phyloP scores from a whole-genome alignment of 169 alveolate species.

The Miamiensis avidus region DNA sequence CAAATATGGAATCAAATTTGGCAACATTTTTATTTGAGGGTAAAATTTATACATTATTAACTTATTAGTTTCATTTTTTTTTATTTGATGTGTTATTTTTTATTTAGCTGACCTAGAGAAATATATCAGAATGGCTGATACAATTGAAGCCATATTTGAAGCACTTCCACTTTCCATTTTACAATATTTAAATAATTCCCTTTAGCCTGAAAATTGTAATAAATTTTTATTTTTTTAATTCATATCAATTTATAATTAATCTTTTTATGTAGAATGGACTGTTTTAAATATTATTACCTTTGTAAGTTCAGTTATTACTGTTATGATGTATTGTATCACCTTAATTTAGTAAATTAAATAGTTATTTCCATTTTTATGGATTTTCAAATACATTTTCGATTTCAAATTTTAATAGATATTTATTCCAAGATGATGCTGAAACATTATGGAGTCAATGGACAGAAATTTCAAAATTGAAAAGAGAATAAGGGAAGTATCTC shows the following conservation, averaged over 20 bases:
- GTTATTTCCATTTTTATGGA: neutral
- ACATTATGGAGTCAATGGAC: neutral
- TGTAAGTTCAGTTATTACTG: neutral
- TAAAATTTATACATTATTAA: too few relatives aligned
- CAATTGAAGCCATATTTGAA: conserved; percentile 15
- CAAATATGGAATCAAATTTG: conserved; percentile 22
- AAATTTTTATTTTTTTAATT: too few relatives aligned
- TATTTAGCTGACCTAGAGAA: neutral
- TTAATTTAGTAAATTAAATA: neutral
- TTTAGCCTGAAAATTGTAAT: neutral
- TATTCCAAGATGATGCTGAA: neutral
- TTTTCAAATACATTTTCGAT: too few relatives aligned
- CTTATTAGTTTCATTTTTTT: too few relatives aligned
- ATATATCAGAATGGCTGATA: conserved; percentile 18
- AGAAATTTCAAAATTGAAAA: neutral
- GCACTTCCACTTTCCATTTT: conserved; percentile 7
- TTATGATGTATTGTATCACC: neutral
- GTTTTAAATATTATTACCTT: neutral
- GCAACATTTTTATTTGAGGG: conserved; percentile 2
- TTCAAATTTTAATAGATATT: neutral
- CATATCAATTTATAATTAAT: neutral
- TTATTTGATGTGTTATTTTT: too few relatives aligned
- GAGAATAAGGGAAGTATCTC: neutral
- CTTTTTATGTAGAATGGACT: neutral
- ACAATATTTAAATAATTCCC: neutral